phyloP scores from a whole-genome alignment of 2,329 filamentous ascomycete genomes.

The Tolypocladium endophyticum region DNA sequence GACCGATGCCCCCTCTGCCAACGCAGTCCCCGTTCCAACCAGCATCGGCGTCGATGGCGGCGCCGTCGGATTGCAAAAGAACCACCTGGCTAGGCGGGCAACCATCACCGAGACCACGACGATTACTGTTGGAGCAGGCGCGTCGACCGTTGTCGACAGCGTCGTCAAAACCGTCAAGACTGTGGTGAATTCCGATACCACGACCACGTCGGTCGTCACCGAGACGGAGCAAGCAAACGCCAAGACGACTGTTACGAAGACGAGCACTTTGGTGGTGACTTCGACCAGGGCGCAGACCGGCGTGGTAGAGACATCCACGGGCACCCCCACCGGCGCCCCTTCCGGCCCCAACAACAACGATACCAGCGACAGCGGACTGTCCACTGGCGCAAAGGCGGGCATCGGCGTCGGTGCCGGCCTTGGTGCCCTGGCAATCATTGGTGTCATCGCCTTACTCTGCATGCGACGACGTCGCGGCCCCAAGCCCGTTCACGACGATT shows the following conservation, averaged over 20 bases:
- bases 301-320: constrained; percentile 7
- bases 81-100: constrained; percentile 22
- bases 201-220: constrained; percentile 18
- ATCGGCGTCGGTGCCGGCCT: constrained; percentile 30
- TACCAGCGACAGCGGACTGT: constrained; percentile 18
- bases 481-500: constrained; percentile 25
- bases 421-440: constrained; percentile 22
- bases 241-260: constrained; percentile 25
- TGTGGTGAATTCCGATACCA: constrained; percentile 19
- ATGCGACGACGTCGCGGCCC: constrained; percentile 18
- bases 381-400: constrained; percentile 31
- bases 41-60: constrained; percentile 7
- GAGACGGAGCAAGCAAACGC: constrained; percentile 23
- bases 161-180: constrained; percentile 19
- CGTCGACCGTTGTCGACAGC: constrained; percentile 17
- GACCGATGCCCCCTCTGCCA: constrained; percentile 10
- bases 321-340: background rate
- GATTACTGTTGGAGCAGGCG: constrained; percentile 14
- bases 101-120: constrained; percentile 20
- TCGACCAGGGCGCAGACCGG: constrained; percentile 21
- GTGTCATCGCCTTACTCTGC: constrained; percentile 17
- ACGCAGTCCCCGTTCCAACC: constrained; percentile 7
- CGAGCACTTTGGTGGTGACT: constrained; percentile 24
- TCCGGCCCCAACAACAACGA: background rate
- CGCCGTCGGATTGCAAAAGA: constrained; percentile 7